phyloP scores from a whole-genome alignment of 192 early-diverging fungal species.

The Piromyces sp. region DNA sequence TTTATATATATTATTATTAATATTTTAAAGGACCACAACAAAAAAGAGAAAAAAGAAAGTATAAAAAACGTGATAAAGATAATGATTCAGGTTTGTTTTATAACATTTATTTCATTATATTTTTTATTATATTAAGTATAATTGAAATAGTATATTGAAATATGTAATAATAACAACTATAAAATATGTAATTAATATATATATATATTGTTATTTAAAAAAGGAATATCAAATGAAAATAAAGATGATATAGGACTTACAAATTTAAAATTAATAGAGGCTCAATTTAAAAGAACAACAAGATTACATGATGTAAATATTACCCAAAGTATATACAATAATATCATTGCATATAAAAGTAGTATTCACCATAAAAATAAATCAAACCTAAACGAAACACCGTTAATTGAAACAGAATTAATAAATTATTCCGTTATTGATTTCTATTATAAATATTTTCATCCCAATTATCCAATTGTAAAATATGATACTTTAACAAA shows the following conservation, averaged over 20 bases:
- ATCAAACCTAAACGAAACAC: not conserved
- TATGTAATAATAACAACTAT: too few relatives aligned
- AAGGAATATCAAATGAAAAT: too few relatives aligned
- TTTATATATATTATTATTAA: not conserved
- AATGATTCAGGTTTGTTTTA: not conserved
- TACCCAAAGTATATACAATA: not conserved
- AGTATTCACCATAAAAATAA: not conserved
- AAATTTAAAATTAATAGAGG: too few relatives aligned
- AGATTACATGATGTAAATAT: not conserved
- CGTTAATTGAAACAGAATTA: not conserved
- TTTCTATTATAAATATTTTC: not conserved
- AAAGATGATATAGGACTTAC: not conserved
- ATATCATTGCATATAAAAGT: not conserved
- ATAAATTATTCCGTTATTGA: not conserved
- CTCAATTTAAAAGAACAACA: not conserved
- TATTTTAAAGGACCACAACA: not conserved
- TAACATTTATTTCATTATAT: too few relatives aligned
- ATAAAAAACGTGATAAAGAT: not conserved
- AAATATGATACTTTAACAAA: not conserved
- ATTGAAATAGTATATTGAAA: too few relatives aligned
- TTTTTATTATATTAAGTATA: too few relatives aligned
- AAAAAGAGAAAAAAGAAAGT: not conserved
- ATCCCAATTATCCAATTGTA: not conserved
- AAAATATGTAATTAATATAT: too few relatives aligned
- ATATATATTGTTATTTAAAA: not conserved